Conservation (phyloP, 148 eudicot species). For the Mesembryanthemum crystallinum region DNA sequence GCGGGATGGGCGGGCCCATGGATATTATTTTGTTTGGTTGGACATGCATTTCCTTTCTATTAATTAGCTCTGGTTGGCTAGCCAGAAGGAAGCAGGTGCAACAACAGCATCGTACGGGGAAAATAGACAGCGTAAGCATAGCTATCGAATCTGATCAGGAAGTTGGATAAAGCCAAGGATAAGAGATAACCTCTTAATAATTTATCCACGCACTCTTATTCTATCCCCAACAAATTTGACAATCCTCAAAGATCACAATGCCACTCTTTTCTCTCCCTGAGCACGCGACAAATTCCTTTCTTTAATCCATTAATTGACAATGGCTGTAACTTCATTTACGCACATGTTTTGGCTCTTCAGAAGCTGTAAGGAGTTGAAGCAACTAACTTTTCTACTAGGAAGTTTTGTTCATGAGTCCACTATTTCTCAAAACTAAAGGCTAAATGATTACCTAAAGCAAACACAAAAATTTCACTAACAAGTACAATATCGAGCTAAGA, state of each 20-base stretch:
- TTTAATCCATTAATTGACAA: no score
- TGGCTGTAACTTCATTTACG: not conserved
- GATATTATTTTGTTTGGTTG: no score
- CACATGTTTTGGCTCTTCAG: not conserved
- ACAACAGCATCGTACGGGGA: not conserved
- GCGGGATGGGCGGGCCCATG: no score
- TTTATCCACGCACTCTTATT: not conserved
- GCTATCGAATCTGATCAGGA: slow-evolving; percentile 5
- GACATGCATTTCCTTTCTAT: no score
- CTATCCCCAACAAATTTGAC: not conserved
- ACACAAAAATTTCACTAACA: no score
- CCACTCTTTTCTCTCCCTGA: not conserved
- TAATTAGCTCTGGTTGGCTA: no score
- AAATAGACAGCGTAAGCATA: slow-evolving; percentile 8
- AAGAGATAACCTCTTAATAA: not conserved
- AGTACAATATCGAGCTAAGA: not conserved
- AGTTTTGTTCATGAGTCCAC: no score
- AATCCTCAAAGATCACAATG: not conserved
- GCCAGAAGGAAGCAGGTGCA: not conserved
- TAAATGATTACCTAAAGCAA: no score
- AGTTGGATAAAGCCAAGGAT: not conserved
- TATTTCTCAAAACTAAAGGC: no score
- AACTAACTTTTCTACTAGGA: no score
- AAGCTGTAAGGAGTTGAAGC: no score
- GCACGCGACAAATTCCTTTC: no score